These are phyloP conservation scores for Calonectria hawksworthii DNA, from an alignment of 2,329 filamentous ascomycete genomes.

Conservation along the genomic window DNA sequence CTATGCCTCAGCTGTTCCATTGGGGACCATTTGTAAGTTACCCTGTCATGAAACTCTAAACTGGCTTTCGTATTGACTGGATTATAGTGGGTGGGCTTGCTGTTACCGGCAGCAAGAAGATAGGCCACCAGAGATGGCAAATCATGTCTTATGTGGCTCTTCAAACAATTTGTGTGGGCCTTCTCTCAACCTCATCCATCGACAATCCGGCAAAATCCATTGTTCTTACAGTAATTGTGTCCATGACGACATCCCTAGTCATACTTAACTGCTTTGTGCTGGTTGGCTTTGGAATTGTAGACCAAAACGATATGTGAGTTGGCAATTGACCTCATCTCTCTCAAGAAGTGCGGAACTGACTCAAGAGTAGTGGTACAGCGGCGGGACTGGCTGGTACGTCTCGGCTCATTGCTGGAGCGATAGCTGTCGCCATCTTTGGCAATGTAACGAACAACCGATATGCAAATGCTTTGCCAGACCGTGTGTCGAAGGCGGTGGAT, in stretches of 20 bases:
- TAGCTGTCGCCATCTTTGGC: constrained; percentile 25
- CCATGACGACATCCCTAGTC: constrained; percentile 26
- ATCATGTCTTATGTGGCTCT: constrained; percentile 23
- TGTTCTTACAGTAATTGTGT: constrained; percentile 20
- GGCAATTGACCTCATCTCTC: rapidly evolving
- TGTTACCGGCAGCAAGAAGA: constrained; percentile 16
- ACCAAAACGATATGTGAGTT: constrained; percentile 27
- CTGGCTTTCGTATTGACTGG: too few relatives aligned
- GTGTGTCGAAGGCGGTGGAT: background rate
- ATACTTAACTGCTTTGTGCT: constrained; percentile 30
- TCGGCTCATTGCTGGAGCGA: constrained; percentile 19
- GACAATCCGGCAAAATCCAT: constrained; percentile 27
- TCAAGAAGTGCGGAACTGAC: background rate
- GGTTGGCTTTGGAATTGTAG: constrained; percentile 30
- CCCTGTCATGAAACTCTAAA: too few relatives aligned
- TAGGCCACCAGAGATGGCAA: constrained; percentile 28
- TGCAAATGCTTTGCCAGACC: background rate
- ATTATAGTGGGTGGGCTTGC: constrained; percentile 16
- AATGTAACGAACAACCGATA: constrained; percentile 27
- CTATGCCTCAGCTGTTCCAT: constrained; percentile 18
- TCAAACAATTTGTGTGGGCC: constrained; percentile 21
- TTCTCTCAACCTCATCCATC: constrained; percentile 18
- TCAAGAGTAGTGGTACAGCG: constrained; percentile 1
- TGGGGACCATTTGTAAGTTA: constrained; percentile 22
- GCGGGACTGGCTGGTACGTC: constrained; percentile 23